Evolutionary conservation across 805 yeast species (phyloP).

Genomic region (Candida oleophila): DNA sequence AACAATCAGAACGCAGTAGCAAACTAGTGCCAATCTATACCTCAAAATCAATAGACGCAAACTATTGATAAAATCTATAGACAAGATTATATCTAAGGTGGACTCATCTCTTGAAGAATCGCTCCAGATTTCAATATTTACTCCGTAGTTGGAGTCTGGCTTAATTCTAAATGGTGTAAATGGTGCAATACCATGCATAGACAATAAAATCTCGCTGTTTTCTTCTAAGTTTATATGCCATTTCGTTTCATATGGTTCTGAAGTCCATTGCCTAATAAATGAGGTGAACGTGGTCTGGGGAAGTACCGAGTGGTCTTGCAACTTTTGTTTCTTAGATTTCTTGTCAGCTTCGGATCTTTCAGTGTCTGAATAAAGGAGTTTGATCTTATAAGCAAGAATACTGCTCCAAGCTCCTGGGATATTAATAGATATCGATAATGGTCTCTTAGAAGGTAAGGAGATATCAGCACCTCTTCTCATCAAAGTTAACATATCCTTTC

Average conservation of each 20-base stretch:
- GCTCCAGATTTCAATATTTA: slow-evolving; percentile 50
- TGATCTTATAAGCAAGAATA: slow-evolving; percentile 51
- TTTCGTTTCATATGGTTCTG: slow-evolving; percentile 70
- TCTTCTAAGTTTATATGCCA: slow-evolving; percentile 63
- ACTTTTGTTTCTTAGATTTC: slow-evolving; percentile 5
- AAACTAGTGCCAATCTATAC: slow-evolving; percentile 71
- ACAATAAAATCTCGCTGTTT: slow-evolving; percentile 14
- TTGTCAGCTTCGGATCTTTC: slow-evolving; percentile 6
- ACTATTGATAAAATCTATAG: slow-evolving; percentile 57
- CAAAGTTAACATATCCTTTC: slow-evolving; percentile 32
- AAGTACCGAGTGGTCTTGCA: background rate
- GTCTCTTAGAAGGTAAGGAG: slow-evolving; percentile 41
- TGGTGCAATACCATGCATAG: slow-evolving; percentile 70
- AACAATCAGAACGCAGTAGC: slow-evolving; percentile 65
- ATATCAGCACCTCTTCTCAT: slow-evolving; percentile 39
- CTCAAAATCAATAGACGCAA: slow-evolving; percentile 69
- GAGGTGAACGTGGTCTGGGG: slow-evolving; percentile 46
- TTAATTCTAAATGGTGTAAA: slow-evolving; percentile 54
- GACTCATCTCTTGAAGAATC: slow-evolving; percentile 28
- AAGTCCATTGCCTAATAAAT: slow-evolving; percentile 63
- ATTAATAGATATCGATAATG: slow-evolving; percentile 47
- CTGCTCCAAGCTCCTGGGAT: slow-evolving; percentile 62
- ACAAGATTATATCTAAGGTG: slow-evolving; percentile 38
- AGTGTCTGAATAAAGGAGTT: slow-evolving; percentile 12
- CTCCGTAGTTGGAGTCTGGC: slow-evolving; percentile 17